A percentile compares a stretch with the other conserved stretches of the same genome.
Conservation (phyloP, 495 filamentous ascomycete species). For the Podospora australis region DNA sequence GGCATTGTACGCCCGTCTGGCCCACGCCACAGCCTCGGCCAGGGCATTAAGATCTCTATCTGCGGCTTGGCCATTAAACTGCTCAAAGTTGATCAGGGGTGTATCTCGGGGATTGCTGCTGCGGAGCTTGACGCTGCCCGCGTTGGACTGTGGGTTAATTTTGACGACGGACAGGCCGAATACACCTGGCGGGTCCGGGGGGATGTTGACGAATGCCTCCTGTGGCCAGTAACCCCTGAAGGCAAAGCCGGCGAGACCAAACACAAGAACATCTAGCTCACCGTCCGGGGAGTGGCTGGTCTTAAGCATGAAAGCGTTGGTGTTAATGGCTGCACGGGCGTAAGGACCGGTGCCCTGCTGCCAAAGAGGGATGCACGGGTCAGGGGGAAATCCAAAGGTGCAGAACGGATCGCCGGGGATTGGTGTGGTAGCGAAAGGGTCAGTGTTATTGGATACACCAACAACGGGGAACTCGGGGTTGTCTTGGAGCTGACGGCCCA, state of each 20-base stretch:
- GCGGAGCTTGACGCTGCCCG: constrained; percentile 34
- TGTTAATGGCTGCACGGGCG: constrained; percentile 5
- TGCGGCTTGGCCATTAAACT: constrained; percentile 20
- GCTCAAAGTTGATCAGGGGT: constrained; percentile 40
- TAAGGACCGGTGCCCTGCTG: constrained; percentile 11
- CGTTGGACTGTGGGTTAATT: constrained; percentile 28
- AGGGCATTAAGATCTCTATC: constrained; percentile 36
- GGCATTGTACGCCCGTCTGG: constrained; percentile 29
- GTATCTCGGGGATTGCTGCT: constrained; percentile 36
- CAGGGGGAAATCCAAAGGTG: constrained; percentile 17
- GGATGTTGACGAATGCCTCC: constrained; percentile 16
- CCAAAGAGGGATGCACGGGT: constrained; percentile 14
- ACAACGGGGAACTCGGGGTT: constrained; percentile 47
- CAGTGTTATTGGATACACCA: constrained; percentile 5
- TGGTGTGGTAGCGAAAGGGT: constrained; percentile 3
- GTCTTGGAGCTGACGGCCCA: constrained; percentile 57
- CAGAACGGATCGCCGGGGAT: constrained; percentile 8
- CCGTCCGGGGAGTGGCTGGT: constrained; percentile 4
- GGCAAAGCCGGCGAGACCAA: constrained; percentile 26
- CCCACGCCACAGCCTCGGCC: constrained; percentile 50
- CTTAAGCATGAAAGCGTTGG: constrained; percentile 15
- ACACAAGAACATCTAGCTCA: constrained; percentile 20
- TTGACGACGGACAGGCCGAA: constrained; percentile 15
- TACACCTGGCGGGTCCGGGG: constrained; percentile 5
- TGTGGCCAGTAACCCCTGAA: constrained; percentile 24